These are phyloP conservation scores for Hymenoscyphus occultus DNA, from an alignment of 2,329 filamentous ascomycete species.

Conservation along the genomic window DNA sequence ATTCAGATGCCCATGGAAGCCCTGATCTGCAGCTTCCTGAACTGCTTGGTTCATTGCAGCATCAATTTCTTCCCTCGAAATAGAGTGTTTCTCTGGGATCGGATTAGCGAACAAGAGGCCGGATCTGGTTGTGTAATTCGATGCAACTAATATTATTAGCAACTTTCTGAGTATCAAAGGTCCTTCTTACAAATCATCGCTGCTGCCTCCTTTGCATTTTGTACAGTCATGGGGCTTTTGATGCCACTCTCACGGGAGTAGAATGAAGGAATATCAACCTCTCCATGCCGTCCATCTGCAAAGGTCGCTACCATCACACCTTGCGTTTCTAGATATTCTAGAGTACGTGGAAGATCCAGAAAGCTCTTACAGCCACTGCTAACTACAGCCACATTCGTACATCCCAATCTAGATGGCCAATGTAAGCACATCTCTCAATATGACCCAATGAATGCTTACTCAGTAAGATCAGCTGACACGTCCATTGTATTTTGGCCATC, in stretches of 20 bases:
- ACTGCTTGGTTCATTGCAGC: constrained; percentile 54
- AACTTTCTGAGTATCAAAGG: not conserved
- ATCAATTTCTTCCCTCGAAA: constrained; percentile 59
- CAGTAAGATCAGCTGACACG: constrained; percentile 90
- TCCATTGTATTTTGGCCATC: constrained; percentile 86
- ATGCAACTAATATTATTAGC: not conserved
- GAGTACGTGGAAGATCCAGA: constrained; percentile 82
- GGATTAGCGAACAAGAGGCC: constrained; percentile 88
- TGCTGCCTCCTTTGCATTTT: constrained; percentile 77
- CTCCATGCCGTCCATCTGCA: constrained; percentile 69
- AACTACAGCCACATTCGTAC: constrained; percentile 84
- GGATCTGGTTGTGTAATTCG: constrained; percentile 41
- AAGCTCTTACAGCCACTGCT: constrained; percentile 95
- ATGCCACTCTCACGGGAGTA: constrained; percentile 85
- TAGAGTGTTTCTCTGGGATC: constrained; percentile 57
- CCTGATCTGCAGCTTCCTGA: constrained; percentile 49
- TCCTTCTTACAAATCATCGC: constrained; percentile 69
- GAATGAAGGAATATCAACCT: constrained; percentile 87
- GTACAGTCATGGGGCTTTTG: constrained; percentile 71
- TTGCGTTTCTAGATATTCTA: constrained; percentile 72
- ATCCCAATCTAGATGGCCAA: constrained; percentile 53
- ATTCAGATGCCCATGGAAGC: constrained; percentile 61
- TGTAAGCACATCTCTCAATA: not conserved
- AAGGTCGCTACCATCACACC: constrained; percentile 86
- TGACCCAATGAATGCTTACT: constrained; percentile 41